Base-by-base conservation (phyloP, 106 monocot genomes). In the Narthecium ossifragum region DNA sequence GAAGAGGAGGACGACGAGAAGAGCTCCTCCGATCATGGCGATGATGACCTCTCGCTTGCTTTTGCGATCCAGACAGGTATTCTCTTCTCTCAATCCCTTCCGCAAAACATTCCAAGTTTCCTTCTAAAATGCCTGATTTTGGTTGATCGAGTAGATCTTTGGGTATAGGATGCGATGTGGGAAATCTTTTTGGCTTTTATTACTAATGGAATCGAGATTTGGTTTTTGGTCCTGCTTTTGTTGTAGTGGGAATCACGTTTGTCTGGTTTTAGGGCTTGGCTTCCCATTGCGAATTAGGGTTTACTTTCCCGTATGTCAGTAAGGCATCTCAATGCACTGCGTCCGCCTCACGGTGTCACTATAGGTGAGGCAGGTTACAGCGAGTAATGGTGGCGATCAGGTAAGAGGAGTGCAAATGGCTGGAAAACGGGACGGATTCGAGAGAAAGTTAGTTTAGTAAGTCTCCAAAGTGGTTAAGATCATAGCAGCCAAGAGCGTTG, bases 11-110 rank as follows among this genome's bases (percentile, higher is more conserved):
- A 43, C 43, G 43, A 43, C 43, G 43, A 43, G 25, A 32, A 58
- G 58, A n/a, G n/a, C n/a, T n/a, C n/a, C 60, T 61, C 30, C 28
- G 46, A 66, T 58, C 75, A 79, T 84, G 84, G 80, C 85, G 61
- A 46, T 85, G 69, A n/a, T n/a, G n/a, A 63, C 65, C 31, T 69
- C 69, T 66, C 72, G 75, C 47, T 15, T 72, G 39, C 65, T 85
- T 52, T 76, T 72, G 13, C 63, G 75, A 69, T 76, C 85, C 25
- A 65, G 58, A 21, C 80, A 73, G 72, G 85, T 84, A 4, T 11
- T 43, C 43, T 43, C 43, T 43, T 43, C 43, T 3, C 18, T 13
- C 14, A 3, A 43, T 43, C 6, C 1, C 18, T 17, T 13, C 14
- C 4, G 43, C 14, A 43, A 43, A 13, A 5, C 43, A 17, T 18